phyloP scores from a whole-genome alignment of 768 basidiomycete species.

The Gyrodon lividus region DNA sequence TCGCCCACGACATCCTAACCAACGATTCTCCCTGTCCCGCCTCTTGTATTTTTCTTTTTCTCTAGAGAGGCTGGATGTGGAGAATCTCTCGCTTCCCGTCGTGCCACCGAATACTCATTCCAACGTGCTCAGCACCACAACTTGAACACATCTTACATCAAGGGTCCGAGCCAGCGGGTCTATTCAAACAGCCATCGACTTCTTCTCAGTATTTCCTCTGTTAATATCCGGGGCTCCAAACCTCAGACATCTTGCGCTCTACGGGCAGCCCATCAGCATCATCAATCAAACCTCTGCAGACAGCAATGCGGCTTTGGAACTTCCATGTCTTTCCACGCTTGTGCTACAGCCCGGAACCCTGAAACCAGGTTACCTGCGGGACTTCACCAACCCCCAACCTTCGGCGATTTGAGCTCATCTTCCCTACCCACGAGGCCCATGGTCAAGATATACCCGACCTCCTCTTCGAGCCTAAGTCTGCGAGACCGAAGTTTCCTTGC shows the following conservation, averaged over 20 bases:
- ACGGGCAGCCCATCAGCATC: background rate
- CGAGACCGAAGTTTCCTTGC: background rate
- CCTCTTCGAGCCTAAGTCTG: constrained; percentile 12
- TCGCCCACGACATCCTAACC: background rate
- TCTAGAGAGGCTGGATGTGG: background rate
- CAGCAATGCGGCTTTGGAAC: background rate
- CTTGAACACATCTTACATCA: background rate
- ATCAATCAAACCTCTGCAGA: background rate
- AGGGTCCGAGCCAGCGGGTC: background rate
- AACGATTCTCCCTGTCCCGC: background rate
- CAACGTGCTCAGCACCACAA: background rate
- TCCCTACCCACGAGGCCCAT: background rate
- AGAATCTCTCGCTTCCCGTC: background rate
- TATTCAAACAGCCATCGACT: constrained; percentile 1
- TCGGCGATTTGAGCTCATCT: background rate
- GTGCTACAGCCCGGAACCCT: constrained; percentile 12
- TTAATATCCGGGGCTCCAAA: constrained; percentile 1
- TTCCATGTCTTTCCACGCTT: constrained; percentile 6
- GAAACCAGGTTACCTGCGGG: constrained; percentile 1
- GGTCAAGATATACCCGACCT: constrained; percentile 2
- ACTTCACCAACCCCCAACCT: constrained; percentile 5
- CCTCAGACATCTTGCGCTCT: background rate
- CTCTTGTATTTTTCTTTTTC: background rate
- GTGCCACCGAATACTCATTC: background rate
- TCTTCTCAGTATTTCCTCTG: background rate